Conservation (phyloP, 768 basidiomycete genomes). For the Scleroderma citrinum region DNA sequence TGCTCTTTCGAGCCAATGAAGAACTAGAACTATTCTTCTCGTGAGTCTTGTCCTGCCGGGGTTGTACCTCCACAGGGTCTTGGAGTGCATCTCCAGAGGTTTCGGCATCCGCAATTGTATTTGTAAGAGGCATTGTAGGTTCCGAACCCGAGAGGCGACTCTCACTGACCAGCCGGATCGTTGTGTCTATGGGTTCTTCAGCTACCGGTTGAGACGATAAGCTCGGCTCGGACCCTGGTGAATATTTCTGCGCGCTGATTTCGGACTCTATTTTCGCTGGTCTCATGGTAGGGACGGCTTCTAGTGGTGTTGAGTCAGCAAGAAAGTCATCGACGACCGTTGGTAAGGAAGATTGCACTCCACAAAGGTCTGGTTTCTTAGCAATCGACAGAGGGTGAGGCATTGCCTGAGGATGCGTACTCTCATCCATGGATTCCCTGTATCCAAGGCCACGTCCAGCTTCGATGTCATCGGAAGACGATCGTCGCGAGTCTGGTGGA, state of each 20-base stretch:
- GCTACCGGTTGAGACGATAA: slow-evolving; percentile 4
- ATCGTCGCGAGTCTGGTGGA: slow-evolving; percentile 37
- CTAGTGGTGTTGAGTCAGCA: slow-evolving; percentile 37
- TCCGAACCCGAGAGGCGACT: slow-evolving; percentile 34
- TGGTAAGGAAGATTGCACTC: not conserved
- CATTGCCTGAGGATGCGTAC: slow-evolving; percentile 11
- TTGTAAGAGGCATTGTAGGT: slow-evolving; percentile 26
- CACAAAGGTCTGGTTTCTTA: slow-evolving; percentile 7
- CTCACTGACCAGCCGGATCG: slow-evolving; percentile 56
- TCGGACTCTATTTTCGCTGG: slow-evolving; percentile 12
- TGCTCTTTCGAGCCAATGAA: slow-evolving; percentile 49
- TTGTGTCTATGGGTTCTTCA: slow-evolving; percentile 32
- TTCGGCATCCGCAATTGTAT: slow-evolving; percentile 33
- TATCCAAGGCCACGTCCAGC: slow-evolving; percentile 37
- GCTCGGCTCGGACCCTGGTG: slow-evolving; percentile 6
- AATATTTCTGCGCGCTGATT: not conserved
- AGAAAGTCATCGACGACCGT: slow-evolving; percentile 46
- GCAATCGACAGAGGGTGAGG: not conserved
- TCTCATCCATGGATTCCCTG: slow-evolving; percentile 25
- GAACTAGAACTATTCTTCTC: slow-evolving; percentile 53
- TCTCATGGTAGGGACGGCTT: slow-evolving; percentile 26
- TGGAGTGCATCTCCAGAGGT: slow-evolving; percentile 31
- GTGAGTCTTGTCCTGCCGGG: slow-evolving; percentile 34
- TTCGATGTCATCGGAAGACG: slow-evolving; percentile 33
- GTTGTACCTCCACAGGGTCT: slow-evolving; percentile 20